Evolutionary conservation across 495 filamentous ascomycete genomes (phyloP).

Genomic region (Xylaria nigripes): DNA sequence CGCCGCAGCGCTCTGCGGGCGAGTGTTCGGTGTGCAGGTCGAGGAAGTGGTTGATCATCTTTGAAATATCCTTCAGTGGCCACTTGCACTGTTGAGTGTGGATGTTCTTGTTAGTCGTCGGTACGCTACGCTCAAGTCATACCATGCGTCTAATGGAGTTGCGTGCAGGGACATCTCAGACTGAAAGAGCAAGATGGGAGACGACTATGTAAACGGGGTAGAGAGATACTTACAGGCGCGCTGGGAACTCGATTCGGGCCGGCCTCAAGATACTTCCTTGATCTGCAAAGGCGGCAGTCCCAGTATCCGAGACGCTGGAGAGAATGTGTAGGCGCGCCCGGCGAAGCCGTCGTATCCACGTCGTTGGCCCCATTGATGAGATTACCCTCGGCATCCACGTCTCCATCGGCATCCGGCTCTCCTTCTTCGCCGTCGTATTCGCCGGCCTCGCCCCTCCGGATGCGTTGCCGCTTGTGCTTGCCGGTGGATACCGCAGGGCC

Average conservation of each 20-base stretch:
- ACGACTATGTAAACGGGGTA: neutral
- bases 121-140: too few relatives aligned
- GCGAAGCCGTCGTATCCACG: neutral
- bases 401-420: neutral
- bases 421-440: neutral
- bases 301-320: constrained; percentile 38
- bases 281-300: constrained; percentile 37
- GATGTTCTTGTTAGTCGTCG: too few relatives aligned
- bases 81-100: constrained; percentile 28
- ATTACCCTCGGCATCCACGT: neutral
- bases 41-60: constrained; percentile 39
- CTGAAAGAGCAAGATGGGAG: neutral
- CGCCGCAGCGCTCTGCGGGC: constrained; percentile 28
- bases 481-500: neutral
- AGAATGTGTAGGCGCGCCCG: constrained; percentile 1
- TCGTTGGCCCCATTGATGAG: neutral
- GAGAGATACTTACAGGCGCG: constrained; percentile 27
- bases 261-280: constrained; percentile 32
- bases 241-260: constrained; percentile 32
- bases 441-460: constrained; percentile 10
- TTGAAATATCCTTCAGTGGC: constrained; percentile 39
- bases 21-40: constrained; percentile 38
- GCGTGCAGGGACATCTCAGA: neutral
- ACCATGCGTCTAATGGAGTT: neutral
- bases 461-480: constrained; percentile 13